Percentiles rank a stretch among this genome's conserved stretches.
Conservation (phyloP, 2,329 filamentous ascomycete genomes). For the Myotisia sp. region DNA sequence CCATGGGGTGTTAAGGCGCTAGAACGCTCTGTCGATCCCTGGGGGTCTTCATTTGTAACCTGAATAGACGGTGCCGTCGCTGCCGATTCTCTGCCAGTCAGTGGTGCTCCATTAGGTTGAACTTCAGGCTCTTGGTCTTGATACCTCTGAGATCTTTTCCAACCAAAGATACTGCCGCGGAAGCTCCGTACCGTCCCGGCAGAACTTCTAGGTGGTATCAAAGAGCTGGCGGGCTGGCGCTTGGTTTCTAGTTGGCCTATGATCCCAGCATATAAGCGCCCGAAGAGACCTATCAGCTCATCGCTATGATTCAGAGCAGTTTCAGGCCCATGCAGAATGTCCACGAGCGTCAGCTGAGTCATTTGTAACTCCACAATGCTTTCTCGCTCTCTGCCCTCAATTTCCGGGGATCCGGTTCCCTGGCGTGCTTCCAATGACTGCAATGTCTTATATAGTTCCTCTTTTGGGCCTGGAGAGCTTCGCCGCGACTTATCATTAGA, state of each 20-base stretch:
- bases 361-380: slow-evolving; percentile 87
- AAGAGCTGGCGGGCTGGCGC: slow-evolving; percentile 24
- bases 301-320: slow-evolving; percentile 77
- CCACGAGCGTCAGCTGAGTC: slow-evolving; percentile 74
- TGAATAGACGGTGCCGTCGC: slow-evolving; percentile 51
- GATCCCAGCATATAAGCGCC: slow-evolving; percentile 59
- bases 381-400: slow-evolving; percentile 74
- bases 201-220: slow-evolving; percentile 51
- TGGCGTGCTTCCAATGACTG: slow-evolving; percentile 2
- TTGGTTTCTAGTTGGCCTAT: slow-evolving; percentile 19
- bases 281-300: slow-evolving; percentile 70
- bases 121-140: slow-evolving; percentile 33
- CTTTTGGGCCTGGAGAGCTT: slow-evolving; percentile 15
- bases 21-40: slow-evolving; percentile 17
- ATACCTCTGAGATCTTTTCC: slow-evolving; percentile 35
- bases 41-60: slow-evolving; percentile 49
- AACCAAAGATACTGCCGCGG: slow-evolving; percentile 65
- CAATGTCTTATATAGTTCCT: slow-evolving; percentile 5
- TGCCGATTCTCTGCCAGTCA: slow-evolving; percentile 15
- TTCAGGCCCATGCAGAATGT: slow-evolving; percentile 68
- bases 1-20: slow-evolving; percentile 10
- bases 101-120: slow-evolving; percentile 16
- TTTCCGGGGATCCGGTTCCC: slow-evolving; percentile 54
- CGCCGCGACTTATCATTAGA: slow-evolving; percentile 31
- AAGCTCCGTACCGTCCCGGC: slow-evolving; percentile 57